Base-by-base conservation (phyloP, 2,329 filamentous ascomycete genomes). In the Pseudocercospora crystallina region DNA sequence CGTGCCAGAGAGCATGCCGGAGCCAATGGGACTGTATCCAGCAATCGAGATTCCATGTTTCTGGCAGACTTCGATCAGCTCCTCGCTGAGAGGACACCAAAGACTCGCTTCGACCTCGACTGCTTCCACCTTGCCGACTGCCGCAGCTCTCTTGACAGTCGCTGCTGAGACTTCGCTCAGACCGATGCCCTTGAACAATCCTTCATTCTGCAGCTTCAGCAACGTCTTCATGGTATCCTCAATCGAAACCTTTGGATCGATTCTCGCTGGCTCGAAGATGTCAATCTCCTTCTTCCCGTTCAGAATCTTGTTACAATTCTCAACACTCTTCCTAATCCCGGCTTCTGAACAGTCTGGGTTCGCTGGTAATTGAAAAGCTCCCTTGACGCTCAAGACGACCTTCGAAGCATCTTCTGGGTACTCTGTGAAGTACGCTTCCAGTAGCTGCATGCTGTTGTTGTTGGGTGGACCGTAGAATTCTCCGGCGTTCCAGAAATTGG, bases 1-100 rank as follows among this genome's bases (percentile, higher is more conserved):
- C 52, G 76, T 64, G 1, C 79, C 79, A 0, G 78, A 78, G 43
- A 84, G 59, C 69, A 81, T 78, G 1, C 82, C 82, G 17, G 79
- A 73, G 5, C 86, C 83, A 0, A 90, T 73, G 1, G 88, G 87
- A 40, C 85, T 86, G 69, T 90, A 90, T 0, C 84, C 85, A 34
- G 89, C 70, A 40, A 91, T 71, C 0, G 85, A 83, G 53, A 91
- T 89, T 36, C 75, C 72, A 42, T 86, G 68, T 63, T 91, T 77
- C 2, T 72, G 75, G 54, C 81, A 84, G 2, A 77, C 73, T 43
- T 72, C 63, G 2, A 78, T 76, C 1, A 85, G 73, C 12, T 76
- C 81, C 52, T 85, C 83, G 14, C 76, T 64, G 2, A 83, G 4
- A 83, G 65, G 36, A 81, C 76, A 70, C 71, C 36, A 47, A 10